Base-by-base conservation (phyloP, 345 rosid species). In the Linum usitatissimum region DNA sequence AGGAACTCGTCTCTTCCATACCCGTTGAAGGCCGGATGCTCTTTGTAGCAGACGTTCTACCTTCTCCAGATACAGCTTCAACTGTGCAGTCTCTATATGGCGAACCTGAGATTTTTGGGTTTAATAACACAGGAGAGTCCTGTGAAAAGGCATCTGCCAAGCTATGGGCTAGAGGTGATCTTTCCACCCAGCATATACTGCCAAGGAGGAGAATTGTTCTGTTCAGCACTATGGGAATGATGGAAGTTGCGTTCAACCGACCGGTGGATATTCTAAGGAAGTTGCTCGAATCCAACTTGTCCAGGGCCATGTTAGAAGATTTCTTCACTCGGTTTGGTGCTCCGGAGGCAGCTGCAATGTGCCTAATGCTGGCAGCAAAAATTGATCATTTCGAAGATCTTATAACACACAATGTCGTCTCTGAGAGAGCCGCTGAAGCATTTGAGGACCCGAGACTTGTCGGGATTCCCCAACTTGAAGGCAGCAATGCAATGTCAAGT, bases 1-100 rank as follows among this genome's bases (percentile, higher is more conserved):
- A 90, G 56, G 99, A 93, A 80, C 70, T 68, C 61, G 90, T 90
- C 60, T 82, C 97, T 73, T 83, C 96, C 40, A 74, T 90, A 71
- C 99, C 99, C 45, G 78, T 90, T 72, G 99, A 90, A 79, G 99
- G 97, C 63, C 90, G 89, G 59, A 90, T 93, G 97, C 97, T 93
- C 72, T 93, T 86, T 75, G 99, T 84, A 66, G 90, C 92, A 61
- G 96, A 90, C 83, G 92, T 87, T 65, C 73, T 80, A 61, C 99
- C 97, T 48, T 70, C 76, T 51, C 94, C 92, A 54, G 96, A 86
- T 63, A 80, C 84, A 57, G 96, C 99, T 70, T 84, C 83, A 17
- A 83, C 76, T 59, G 83, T 93, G 58, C 86, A 81, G 66, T 84
- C 97, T 13, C 69, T 93, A 36, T 93, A 90, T 78, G 82, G 96